phyloP scores from a whole-genome alignment of 2,329 filamentous ascomycete species.

The Fusarium nelsonii region DNA sequence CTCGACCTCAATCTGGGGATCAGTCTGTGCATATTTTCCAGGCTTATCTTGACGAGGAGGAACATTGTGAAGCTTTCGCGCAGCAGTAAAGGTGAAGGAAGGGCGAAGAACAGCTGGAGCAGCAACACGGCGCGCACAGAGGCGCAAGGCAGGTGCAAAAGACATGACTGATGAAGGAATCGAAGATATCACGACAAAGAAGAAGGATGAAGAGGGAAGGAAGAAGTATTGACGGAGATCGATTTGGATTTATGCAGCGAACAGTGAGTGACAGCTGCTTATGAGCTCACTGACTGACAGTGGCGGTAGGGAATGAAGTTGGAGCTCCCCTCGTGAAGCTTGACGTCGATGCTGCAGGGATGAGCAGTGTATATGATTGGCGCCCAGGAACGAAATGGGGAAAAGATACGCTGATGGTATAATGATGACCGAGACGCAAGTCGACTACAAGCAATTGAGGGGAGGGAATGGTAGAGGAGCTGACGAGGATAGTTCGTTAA shows the following conservation, averaged over 20 bases:
- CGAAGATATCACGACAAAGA: not conserved
- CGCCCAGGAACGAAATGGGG: slow-evolving; percentile 34
- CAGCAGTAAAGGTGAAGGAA: slow-evolving; percentile 40
- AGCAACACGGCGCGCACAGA: slow-evolving; percentile 46
- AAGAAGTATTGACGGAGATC: not conserved
- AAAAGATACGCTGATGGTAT: slow-evolving; percentile 31
- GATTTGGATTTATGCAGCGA: slow-evolving; percentile 26
- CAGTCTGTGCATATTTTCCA: slow-evolving; percentile 82
- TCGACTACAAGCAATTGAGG: not conserved
- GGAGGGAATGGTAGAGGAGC: not conserved
- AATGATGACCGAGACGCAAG: slow-evolving; percentile 16
- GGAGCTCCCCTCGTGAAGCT: slow-evolving; percentile 27
- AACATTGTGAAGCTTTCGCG: slow-evolving; percentile 51
- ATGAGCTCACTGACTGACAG: slow-evolving; percentile 22
- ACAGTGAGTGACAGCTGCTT: slow-evolving; percentile 21
- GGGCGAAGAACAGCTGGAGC: slow-evolving; percentile 41
- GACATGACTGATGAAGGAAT: slow-evolving; percentile 29
- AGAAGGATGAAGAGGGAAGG: not conserved
- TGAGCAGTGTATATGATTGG: slow-evolving; percentile 28
- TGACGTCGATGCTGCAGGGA: slow-evolving; percentile 39
- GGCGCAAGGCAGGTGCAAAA: slow-evolving; percentile 48
- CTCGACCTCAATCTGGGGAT: slow-evolving; percentile 80
- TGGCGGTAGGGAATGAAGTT: slow-evolving; percentile 37
- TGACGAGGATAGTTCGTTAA: slow-evolving; percentile 4
- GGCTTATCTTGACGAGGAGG: slow-evolving; percentile 57